Conservation (phyloP, 1,284 basidiomycete genomes). For the Mycena sp. region DNA sequence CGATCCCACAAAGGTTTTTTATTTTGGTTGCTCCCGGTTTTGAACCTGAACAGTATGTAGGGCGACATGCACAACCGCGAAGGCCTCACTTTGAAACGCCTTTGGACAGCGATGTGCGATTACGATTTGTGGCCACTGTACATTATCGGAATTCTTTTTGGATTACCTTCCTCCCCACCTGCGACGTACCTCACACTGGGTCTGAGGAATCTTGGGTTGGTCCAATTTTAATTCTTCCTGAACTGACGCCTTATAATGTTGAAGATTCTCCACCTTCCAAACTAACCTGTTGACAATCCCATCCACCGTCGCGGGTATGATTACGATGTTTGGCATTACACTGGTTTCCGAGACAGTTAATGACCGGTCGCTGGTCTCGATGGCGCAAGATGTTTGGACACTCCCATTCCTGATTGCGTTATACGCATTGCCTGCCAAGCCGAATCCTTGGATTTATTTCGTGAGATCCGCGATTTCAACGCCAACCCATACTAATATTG, state of each 20-base stretch:
- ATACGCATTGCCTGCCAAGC: constrained; percentile 52
- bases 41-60: constrained; percentile 33
- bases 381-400: constrained; percentile 60
- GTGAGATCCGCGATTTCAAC: constrained; percentile 32
- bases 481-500: background rate
- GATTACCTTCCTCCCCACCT: constrained; percentile 61
- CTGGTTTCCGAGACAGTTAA: constrained; percentile 57
- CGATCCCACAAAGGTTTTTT: constrained; percentile 68
- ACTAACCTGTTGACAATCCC: constrained; percentile 73
- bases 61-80: constrained; percentile 85
- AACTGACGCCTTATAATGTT: background rate
- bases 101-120: constrained; percentile 67
- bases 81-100: constrained; percentile 62
- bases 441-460: constrained; percentile 61
- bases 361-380: constrained; percentile 56
- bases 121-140: constrained; percentile 80
- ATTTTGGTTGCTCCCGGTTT: background rate
- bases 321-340: constrained; percentile 55
- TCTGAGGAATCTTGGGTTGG: constrained; percentile 63
- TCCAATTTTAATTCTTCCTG: background rate
- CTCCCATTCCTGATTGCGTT: constrained; percentile 62
- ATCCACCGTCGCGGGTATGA: constrained; percentile 51
- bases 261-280: constrained; percentile 66
- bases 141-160: constrained; percentile 52
- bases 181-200: constrained; percentile 69